phyloP scores from a whole-genome alignment of 352 stramenopile species.

The Phytophthora tubulina region DNA sequence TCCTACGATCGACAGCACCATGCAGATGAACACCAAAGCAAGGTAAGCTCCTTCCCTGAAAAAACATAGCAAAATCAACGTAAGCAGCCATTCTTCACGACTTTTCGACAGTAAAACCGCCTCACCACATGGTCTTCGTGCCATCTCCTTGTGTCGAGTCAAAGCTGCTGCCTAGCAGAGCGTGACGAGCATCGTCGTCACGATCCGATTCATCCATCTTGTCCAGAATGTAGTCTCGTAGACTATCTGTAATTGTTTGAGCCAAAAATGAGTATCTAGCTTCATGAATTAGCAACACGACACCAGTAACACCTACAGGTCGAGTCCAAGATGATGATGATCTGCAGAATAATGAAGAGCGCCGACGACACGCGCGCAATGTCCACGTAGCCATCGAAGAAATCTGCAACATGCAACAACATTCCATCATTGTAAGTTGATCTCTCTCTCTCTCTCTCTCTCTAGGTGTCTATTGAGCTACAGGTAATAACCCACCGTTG shows the following conservation, averaged over 20 bases:
- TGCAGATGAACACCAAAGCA: conserved; percentile 51
- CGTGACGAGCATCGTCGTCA: conserved; percentile 61
- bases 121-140: conserved; percentile 40
- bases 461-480: neutral
- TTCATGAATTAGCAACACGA: neutral
- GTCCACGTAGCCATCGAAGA: conserved; percentile 75
- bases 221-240: conserved; percentile 71
- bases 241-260: conserved; percentile 49
- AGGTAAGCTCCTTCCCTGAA: conserved; percentile 70
- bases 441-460: neutral
- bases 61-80: neutral
- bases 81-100: neutral
- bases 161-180: conserved; percentile 48
- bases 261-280: neutral
- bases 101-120: neutral
- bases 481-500: conserved; percentile 47
- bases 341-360: conserved; percentile 79
- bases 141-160: conserved; percentile 35
- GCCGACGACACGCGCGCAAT: conserved; percentile 68
- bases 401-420: conserved; percentile 38
- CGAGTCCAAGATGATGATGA: conserved; percentile 86
- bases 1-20: conserved; percentile 42
- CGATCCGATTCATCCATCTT: conserved; percentile 74
- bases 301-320: conserved; percentile 48
- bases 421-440: neutral